These are phyloP conservation scores for Ganoderma meredithae DNA, from an alignment of 1,284 basidiomycete genomes.

Conservation along the genomic window DNA sequence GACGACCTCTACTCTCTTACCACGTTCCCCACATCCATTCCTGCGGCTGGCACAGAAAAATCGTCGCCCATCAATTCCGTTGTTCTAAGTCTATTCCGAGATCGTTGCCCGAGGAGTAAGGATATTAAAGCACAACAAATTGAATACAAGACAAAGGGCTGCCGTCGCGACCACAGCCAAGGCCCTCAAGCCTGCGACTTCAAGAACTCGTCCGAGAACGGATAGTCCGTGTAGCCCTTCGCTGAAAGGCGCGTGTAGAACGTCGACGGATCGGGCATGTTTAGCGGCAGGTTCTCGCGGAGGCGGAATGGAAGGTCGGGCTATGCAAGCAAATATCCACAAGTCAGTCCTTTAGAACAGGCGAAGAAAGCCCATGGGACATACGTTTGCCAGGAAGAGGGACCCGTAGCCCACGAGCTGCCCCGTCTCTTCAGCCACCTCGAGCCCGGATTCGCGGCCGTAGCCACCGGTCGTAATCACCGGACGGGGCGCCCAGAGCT, in stretches of 20 bases:
- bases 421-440: conserved; percentile 41
- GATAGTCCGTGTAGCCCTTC: conserved; percentile 32
- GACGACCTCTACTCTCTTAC: no score
- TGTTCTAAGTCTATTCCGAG: no score
- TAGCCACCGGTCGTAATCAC: conserved; percentile 46
- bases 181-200: conserved; percentile 9
- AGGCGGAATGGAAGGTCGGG: conserved; percentile 32
- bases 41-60: no score
- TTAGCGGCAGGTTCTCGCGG: conserved; percentile 26
- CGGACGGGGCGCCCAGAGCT: conserved; percentile 38
- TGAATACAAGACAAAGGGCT: background rate
- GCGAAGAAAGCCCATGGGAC: background rate
- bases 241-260: conserved; percentile 38
- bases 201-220: conserved; percentile 33
- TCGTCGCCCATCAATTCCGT: no score
- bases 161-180: background rate
- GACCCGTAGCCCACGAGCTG: conserved; percentile 54
- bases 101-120: background rate
- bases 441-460: conserved; percentile 29
- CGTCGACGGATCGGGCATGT: conserved; percentile 21
- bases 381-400: conserved; percentile 52
- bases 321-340: conserved; percentile 6
- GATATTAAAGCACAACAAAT: background rate
- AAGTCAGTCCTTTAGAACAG: background rate
- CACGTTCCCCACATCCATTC: no score